phyloP scores from a whole-genome alignment of 2,329 filamentous ascomycete genomes.

The Fusarium buharicum region DNA sequence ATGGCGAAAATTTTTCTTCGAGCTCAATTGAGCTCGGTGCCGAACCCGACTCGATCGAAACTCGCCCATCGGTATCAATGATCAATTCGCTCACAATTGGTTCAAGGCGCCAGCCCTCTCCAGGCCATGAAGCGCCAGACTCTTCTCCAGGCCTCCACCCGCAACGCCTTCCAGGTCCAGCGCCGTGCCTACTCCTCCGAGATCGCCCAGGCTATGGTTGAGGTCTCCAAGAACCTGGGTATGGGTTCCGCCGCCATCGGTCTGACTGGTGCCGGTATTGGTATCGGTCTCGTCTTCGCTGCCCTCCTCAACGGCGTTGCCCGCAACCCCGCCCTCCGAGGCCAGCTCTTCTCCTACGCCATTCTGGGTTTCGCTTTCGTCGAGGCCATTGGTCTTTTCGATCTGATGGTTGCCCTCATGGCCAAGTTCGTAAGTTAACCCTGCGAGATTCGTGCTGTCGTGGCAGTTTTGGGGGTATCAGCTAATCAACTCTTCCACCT shows the following conservation, averaged over 20 bases:
- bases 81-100: conserved; percentile 49
- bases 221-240: conserved; percentile 91
- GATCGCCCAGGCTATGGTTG: conserved; percentile 87
- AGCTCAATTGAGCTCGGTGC: conserved; percentile 44
- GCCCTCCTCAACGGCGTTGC: conserved; percentile 88
- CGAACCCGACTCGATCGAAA: conserved; percentile 48
- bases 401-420: conserved; percentile 93
- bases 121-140: conserved; percentile 80
- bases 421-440: conserved; percentile 79
- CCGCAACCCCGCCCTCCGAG: conserved; percentile 93
- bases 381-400: conserved; percentile 90
- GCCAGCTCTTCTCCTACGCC: conserved; percentile 95
- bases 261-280: conserved; percentile 92
- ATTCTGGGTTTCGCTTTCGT: conserved; percentile 97
- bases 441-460: neutral
- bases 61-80: conserved; percentile 41
- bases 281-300: conserved; percentile 95
- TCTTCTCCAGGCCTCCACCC: conserved; percentile 73
- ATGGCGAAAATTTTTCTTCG: conserved; percentile 49
- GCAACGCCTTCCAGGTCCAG: conserved; percentile 71
- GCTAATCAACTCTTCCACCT: conserved; percentile 19
- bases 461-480: neutral
- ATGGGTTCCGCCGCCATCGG: conserved; percentile 91
- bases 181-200: conserved; percentile 86
- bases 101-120: conserved; percentile 69